Evolutionary conservation across 805 yeast genomes (phyloP).

Genomic region (Spencermartinsiella europaea): DNA sequence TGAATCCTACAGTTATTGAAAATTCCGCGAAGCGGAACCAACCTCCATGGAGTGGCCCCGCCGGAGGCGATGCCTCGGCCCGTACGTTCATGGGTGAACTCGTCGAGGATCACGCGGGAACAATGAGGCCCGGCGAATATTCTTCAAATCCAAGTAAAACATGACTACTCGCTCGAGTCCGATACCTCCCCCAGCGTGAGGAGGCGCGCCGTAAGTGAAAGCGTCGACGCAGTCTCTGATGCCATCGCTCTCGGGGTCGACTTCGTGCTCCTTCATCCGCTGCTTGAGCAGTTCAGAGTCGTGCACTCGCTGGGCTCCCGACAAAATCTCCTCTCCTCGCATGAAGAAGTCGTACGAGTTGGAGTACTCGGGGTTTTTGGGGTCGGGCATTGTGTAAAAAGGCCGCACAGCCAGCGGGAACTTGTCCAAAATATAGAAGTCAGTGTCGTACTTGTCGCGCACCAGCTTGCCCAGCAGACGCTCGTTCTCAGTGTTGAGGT

Average conservation of each 20-base stretch:
- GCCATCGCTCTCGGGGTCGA: conserved; percentile 77
- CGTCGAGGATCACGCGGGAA: conserved; percentile 99
- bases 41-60: too few species aligned
- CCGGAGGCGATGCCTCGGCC: too few species aligned
- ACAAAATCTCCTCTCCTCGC: conserved; percentile 98
- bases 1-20: too few species aligned
- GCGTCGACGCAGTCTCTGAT: conserved; percentile 88
- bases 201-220: conserved; percentile 91
- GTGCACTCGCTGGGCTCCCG: conserved; percentile 99
- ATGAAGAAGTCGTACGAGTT: conserved; percentile 98
- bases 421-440: conserved; percentile 95
- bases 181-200: conserved; percentile 99
- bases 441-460: conserved; percentile 92
- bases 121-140: conserved; percentile 95
- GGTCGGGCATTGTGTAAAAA: conserved; percentile 98
- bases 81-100: conserved; percentile 65
- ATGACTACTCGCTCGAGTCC: conserved; percentile 98
- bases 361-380: conserved; percentile 86
- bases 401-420: conserved; percentile 97
- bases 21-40: too few species aligned
- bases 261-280: conserved; percentile 78
- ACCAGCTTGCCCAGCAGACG: conserved; percentile 87
- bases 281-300: conserved; percentile 77
- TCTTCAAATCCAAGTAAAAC: conserved; percentile 96
- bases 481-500: conserved; percentile 90